Evolutionary conservation across 768 basidiomycete species (phyloP), one percentile per base, ranked within the genome.

Genomic region (Hydnomerulius pinastri): DNA sequence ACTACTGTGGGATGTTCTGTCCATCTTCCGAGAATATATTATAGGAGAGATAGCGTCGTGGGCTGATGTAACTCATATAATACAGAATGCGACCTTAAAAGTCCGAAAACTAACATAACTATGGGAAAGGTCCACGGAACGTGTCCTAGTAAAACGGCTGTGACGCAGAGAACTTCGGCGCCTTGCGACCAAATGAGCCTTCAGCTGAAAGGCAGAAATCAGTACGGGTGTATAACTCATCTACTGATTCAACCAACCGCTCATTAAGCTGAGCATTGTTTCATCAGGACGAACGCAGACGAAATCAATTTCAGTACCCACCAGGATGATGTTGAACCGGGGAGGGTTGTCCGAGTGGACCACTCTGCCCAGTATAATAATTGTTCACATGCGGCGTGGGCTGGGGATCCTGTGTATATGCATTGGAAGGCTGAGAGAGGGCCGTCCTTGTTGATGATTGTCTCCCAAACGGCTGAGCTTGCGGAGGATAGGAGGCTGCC

Each of bases 261-360:
- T 43, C 47, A 32, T 35, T 49, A 25, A 32, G 27, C 21, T 48
- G 25, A 39, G 28, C 13, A 35, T 32, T 25, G 25, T 25, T 24
- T 4, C 8, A 49, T 41, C 37, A 48, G 32, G 32, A 17, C 30
- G 21, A 53, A 15, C 28, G 40, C 39, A 28, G 23, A 37, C n/a
- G 40, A 29, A 36, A 18, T 23, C 20, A 4, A 33, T 8, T n/a
- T 61, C 52, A 64, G 46, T 54, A 78, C 73, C 72, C 68, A 80
- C 77, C 78, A 56, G 77, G 73, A 67, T 78, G 79, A 51, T 71
- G 56, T 59, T 78, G 76, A 21, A 58, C 68, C 32, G 59, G 67
- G 36, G 66, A 57, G 3, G 78, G 77, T 41, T 66, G 65, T 41
- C 72, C 68, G 36, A 75, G 45, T 29, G 63, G 64, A 28, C 62